Evolutionary conservation across 1,139 yeast genomes (phyloP).

Genomic region (Taphrina communis): DNA sequence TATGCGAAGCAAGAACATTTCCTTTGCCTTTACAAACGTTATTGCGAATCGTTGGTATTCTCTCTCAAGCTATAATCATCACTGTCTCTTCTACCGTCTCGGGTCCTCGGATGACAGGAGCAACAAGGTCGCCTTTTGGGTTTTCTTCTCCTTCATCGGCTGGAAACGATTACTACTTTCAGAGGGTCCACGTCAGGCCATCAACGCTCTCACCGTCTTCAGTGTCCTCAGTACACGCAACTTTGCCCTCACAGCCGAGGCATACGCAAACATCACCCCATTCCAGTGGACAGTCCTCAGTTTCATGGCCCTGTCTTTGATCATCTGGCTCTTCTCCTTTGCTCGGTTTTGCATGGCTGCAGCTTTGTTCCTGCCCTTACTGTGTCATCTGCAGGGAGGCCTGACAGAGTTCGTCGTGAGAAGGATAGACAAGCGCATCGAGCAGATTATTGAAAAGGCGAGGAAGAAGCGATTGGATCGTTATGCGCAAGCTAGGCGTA

Average conservation of each 20-base stretch:
- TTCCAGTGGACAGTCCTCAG: conserved; percentile 73
- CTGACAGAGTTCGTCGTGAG: conserved; percentile 66
- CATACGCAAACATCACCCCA: conserved; percentile 61
- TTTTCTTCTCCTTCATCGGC: conserved; percentile 69
- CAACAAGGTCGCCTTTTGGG: conserved; percentile 72
- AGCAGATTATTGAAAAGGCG: conserved; percentile 58
- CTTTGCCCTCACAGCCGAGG: conserved; percentile 61
- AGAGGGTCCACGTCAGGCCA: conserved; percentile 87
- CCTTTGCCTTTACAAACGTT: conserved; percentile 70
- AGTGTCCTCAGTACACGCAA: conserved; percentile 58
- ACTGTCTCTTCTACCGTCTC: conserved; percentile 73
- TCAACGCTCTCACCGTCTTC: conserved; percentile 75
- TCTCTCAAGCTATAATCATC: conserved; percentile 64
- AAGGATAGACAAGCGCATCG: conserved; percentile 63
- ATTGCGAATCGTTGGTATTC: conserved; percentile 67
- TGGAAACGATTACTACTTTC: conserved; percentile 72
- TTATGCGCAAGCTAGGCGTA: conserved; percentile 32
- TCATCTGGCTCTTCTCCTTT: conserved; percentile 76
- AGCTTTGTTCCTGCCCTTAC: conserved; percentile 62
- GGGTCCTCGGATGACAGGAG: conserved; percentile 65
- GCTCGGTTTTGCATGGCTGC: conserved; percentile 65
- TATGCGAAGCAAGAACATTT: conserved; percentile 67
- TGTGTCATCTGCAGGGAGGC: conserved; percentile 55
- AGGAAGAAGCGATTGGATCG: conserved; percentile 51
- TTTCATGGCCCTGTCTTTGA: conserved; percentile 74